Evolutionary conservation across 768 basidiomycete genomes (phyloP), one percentile per base, ranked within the genome.

Genomic region (Trametes sanguinea): DNA sequence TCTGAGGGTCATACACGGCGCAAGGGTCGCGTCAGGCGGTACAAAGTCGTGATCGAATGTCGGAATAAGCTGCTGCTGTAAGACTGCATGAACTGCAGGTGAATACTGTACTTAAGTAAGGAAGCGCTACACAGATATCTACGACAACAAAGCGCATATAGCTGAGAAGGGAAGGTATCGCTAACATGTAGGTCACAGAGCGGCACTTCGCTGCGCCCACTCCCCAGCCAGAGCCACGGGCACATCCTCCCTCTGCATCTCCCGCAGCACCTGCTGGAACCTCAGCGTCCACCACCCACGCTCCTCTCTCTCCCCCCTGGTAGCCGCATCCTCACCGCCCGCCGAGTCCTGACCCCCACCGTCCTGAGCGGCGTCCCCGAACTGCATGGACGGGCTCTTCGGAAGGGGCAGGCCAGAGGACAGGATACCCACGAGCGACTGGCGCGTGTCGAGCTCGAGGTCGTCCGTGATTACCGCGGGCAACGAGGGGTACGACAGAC

Each of bases 241-340:
- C n/a, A 60, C 46, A n/a, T 69, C 68, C 61, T 67, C 64, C 60
- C 67, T 58, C 60, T 82, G 81, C 65, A 86, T 69, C 69, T 89
- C 89, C 10, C 75, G 71, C 60, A 87, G 72, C 11, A 88, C 82
- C 64, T 87, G 81, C 65, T 84, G 83, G 65, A 90, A 89, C 47
- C 87, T 75, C 44, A 85, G 66, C 11, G 84, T 78, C 90, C 90
- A 92, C 87, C 88, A 91, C 4, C 83, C 86, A 0, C 89, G 77
- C 63, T 90, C 87, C 68, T 89, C 87, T 29, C 86, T 71, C 64
- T 90, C 90, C 52, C 77, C 76, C 43, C 77, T 75, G 10, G 72
- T 67, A 7, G 71, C 29, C 30, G 30, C 61, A 61, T 74, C 71
- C 10, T 57, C 57, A 57, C 64, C 30, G 57, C 9, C 48, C 32